Conservation (phyloP, 768 basidiomycete genomes). For the Rhodotorula paludigena region DNA sequence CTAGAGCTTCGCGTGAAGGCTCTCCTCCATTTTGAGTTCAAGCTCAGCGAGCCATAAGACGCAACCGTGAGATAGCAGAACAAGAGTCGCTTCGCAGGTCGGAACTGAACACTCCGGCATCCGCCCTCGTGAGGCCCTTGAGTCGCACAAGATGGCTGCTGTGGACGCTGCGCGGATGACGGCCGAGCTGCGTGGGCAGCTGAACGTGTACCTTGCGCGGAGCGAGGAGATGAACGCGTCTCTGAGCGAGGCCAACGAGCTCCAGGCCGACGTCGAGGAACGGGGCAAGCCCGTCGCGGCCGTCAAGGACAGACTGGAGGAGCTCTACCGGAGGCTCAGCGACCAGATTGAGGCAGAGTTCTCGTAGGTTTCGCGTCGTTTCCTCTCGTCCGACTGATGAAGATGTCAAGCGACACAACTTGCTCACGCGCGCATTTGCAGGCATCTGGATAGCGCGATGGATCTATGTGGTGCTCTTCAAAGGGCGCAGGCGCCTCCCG, state of each 20-base stretch:
- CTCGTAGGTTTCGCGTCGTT: conserved; percentile 10
- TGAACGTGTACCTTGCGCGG: conserved; percentile 18
- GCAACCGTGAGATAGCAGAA: no score
- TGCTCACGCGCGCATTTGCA: not conserved
- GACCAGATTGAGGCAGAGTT: conserved; percentile 25
- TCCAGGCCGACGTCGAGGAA: conserved; percentile 27
- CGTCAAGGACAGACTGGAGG: conserved; percentile 14
- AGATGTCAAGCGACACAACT: not conserved
- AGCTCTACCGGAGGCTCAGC: conserved; percentile 19
- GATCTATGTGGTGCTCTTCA: conserved; percentile 18
- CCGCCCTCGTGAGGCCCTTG: no score
- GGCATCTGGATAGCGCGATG: conserved; percentile 17
- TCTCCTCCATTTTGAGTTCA: no score
- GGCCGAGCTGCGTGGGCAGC: conserved; percentile 19
- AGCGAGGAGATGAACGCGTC: conserved; percentile 8
- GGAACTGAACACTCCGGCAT: no score
- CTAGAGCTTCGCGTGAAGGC: no score
- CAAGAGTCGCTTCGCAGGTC: no score
- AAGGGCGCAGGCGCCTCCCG: not conserved
- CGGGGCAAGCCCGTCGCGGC: not conserved
- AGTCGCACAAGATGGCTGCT: no score
- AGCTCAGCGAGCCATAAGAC: no score
- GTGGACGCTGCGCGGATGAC: conserved; percentile 11
- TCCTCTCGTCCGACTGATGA: no score
- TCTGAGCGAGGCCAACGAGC: conserved; percentile 27